Base-by-base conservation (phyloP, 1,284 basidiomycete genomes). In the Leccinum variabile region DNA sequence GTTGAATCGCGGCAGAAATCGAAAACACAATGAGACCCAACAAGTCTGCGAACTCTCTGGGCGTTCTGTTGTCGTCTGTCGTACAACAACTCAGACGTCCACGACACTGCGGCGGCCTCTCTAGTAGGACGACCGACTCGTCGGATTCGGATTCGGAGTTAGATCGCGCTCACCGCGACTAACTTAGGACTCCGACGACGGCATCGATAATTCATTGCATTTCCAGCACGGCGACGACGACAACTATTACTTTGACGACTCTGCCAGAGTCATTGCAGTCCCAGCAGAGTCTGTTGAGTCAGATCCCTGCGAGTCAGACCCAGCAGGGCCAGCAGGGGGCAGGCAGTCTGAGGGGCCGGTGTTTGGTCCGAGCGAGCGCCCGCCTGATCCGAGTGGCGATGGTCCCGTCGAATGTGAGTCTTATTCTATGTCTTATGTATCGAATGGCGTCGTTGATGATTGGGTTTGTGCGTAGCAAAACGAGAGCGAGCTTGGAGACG, bases 331-430 rank as follows among this genome's bases (percentile, higher is more conserved):
- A 22, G 22, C 22, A 22, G 22, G 22, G 22, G 2, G 22, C 22
- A 22, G 22, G 22, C 22, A 22, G 22, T 22, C 22, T 22, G 22
- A 22, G 22, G 22, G 22, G 22, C 22, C 22, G 22, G 22, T 22
- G 22, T 22, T 22, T 22, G 22, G 22, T 22, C 22, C 22, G 22
- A 22, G 22, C 22, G 22, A 22, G 22, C 22, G 22, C 22, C 22
- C 22, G 22, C 2, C 22, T 22, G 22, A 22, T 70, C 81, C 86
- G 2, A 81, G 80, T 59, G 89, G 84, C 86, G 53, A 73, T 90
- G 69, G 88, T 89, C 10, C 82, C 84, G 16, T 84, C 87, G 10
- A 85, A 88, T 73, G 89, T 87, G 74, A 64, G 72, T 54, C 30
- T 50, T 35, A 39, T 22, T 14, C 33, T 11, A 41, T n/a, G 30